Percentiles rank a stretch among this genome's conserved stretches.
Evolutionary conservation across 208 protist genomes (phyloP).

Genomic region (Leishmania arabica): DNA sequence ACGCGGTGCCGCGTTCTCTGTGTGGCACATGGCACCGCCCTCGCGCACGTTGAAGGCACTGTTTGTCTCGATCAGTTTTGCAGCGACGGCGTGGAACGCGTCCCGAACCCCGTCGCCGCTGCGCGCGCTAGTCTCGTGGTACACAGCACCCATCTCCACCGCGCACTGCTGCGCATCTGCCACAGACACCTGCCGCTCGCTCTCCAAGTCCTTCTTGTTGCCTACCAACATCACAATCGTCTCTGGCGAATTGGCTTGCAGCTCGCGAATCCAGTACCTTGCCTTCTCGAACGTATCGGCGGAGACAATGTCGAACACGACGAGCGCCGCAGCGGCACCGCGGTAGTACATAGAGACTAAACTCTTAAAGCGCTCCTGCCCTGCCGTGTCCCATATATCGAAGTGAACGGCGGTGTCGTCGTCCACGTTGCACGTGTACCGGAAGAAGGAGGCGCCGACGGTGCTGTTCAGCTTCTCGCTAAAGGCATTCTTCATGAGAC

Average conservation of each 20-base stretch:
- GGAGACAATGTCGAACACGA: conserved; percentile 97
- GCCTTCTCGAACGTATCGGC: conserved; percentile 94
- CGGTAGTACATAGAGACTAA: conserved; percentile 94
- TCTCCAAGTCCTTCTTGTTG: conserved; percentile 96
- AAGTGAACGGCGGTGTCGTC: conserved; percentile 65
- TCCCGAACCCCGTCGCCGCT: conserved; percentile 68
- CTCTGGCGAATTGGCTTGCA: conserved; percentile 88
- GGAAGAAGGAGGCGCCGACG: conserved; percentile 86
- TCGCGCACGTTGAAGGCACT: conserved; percentile 66
- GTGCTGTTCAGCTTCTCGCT: conserved; percentile 74
- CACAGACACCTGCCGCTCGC: conserved; percentile 42
- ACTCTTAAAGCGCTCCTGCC: conserved; percentile 90
- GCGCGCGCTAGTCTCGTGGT: conserved; percentile 75
- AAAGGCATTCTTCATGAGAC: conserved; percentile 82
- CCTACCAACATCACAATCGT: conserved; percentile 93
- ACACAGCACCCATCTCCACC: conserved; percentile 51
- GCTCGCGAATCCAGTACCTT: conserved; percentile 96
- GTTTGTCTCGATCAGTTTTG: conserved; percentile 53
- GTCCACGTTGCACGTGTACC: conserved; percentile 66
- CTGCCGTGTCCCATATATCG: conserved; percentile 92
- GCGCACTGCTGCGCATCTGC: conserved; percentile 64
- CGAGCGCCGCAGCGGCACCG: conserved; percentile 87
- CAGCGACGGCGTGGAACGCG: conserved; percentile 66
- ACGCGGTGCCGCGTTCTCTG: conserved; percentile 19
- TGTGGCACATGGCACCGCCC: conserved; percentile 60